Evolutionary conservation across 169 alveolate species (phyloP).

Genomic region (Plasmodium coatneyi): DNA sequence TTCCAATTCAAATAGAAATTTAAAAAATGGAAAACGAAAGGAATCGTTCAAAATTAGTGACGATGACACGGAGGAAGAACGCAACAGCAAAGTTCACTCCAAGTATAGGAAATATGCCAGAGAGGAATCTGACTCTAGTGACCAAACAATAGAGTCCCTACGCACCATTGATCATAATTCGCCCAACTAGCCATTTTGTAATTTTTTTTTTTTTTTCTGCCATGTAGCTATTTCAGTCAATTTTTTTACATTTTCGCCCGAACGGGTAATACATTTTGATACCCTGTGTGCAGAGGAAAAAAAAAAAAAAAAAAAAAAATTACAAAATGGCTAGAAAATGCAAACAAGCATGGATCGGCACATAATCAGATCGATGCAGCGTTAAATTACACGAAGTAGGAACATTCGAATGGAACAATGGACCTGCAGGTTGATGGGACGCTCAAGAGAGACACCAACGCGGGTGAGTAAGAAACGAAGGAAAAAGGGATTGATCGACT

Average conservation of each 20-base stretch:
- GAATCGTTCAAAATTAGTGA: slow-evolving; percentile 25
- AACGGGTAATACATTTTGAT: not conserved
- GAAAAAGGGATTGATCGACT: not conserved
- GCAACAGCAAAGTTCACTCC: not conserved
- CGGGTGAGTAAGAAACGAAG: not conserved
- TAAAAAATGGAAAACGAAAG: slow-evolving; percentile 15
- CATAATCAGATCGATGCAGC: not conserved
- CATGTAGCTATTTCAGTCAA: not conserved
- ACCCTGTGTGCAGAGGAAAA: not conserved
- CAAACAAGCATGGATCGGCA: not conserved
- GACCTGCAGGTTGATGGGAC: not conserved
- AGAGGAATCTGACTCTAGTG: slow-evolving; percentile 71
- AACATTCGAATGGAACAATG: not conserved
- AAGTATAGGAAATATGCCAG: slow-evolving; percentile 39
- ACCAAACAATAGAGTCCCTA: slow-evolving; percentile 62
- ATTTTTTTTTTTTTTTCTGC: not conserved
- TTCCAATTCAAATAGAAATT: slow-evolving; percentile 36
- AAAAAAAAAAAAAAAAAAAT: slow-evolving; percentile 1
- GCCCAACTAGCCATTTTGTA: slow-evolving; percentile 37
- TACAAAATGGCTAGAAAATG: not conserved
- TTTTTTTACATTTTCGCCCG: not conserved
- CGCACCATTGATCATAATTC: slow-evolving; percentile 61
- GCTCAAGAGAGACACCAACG: not conserved
- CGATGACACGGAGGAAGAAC: slow-evolving; percentile 39
- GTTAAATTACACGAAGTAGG: not conserved